Conservation (phyloP, 1,284 basidiomycete species). For the Vanrija pseudolonga region DNA sequence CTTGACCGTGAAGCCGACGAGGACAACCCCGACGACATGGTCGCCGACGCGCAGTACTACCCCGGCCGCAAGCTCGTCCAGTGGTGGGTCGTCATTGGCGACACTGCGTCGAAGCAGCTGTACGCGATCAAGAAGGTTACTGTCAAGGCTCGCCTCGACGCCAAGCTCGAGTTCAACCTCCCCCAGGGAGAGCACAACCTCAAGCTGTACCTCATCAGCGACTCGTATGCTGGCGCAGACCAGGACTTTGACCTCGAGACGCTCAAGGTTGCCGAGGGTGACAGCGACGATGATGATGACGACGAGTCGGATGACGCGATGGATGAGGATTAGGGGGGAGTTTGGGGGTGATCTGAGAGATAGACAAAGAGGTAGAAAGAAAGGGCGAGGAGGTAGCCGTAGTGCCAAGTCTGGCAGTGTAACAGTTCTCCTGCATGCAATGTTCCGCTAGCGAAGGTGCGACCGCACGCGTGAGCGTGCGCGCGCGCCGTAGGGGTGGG, state of each 20-base stretch:
- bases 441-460: no score
- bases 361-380: background rate
- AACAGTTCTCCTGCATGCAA: background rate
- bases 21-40: conserved; percentile 65
- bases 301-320: conserved; percentile 52
- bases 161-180: conserved; percentile 84
- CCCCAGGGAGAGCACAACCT: conserved; percentile 75
- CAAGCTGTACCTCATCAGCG: conserved; percentile 89
- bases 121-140: conserved; percentile 95
- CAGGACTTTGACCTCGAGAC: conserved; percentile 77
- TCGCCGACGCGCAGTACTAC: conserved; percentile 86
- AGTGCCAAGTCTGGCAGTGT: background rate
- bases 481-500: no score
- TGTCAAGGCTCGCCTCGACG: conserved; percentile 67
- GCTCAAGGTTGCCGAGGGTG: conserved; percentile 81
- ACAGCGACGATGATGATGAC: conserved; percentile 71
- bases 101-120: conserved; percentile 62
- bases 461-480: no score
- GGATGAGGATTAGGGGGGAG: conserved; percentile 14
- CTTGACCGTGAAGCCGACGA: conserved; percentile 81
- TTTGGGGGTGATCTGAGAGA: no score
- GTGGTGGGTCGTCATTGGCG: conserved; percentile 96
- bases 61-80: conserved; percentile 86
- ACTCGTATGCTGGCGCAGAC: conserved; percentile 84
- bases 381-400: background rate